Evolutionary conservation across 805 yeast genomes (phyloP), one percentile per base, ranked within the genome.

Genomic region (Candida adriatica): DNA sequence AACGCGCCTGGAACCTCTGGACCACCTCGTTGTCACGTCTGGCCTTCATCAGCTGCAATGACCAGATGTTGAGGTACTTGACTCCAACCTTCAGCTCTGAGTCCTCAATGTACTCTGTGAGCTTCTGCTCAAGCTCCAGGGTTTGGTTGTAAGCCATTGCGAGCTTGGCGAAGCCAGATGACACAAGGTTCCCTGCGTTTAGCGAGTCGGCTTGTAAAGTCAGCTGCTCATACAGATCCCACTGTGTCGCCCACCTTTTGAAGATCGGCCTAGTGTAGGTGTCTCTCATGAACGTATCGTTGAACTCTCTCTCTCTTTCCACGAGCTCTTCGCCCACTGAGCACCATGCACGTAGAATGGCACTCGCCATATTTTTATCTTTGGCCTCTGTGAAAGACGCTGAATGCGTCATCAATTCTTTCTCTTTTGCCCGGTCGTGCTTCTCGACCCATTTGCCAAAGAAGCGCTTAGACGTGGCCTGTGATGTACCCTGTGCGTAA

Each of bases 21-120:
- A 59, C 50, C 1, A 53, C 47, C 33, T 58, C 63, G 17, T 55
- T 48, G 34, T 61, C 61, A 33, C 62, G 52, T 21, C 49, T 46
- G 3, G 46, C 37, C 36, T 59, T 61, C 35, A 62, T 39, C 18
- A 46, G 38, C 27, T 48, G 45, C 37, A 61, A 39, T 16, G 55
- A 53, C 66, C 67, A 62, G 6, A 34, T 9, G 26, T 57, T 59
- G 38, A 59, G 31, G 31, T 41, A 43, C 26, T 46, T 46, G 17
- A 52, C 30, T 5, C 55, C 26, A 7, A 46, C 16, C 13, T 38
- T 36, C 14, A 53, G 28, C 15, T 53, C 47, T 7, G 26, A 26
- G 20, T 52, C 55, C 28, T 55, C 51, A 3, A 38, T 22, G 16
- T 42, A 34, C 9, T 46, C 50, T n/a, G 37, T 29, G n/a, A 48